Evolutionary conservation across 345 rosid species (phyloP), one percentile per base, ranked within the genome.

Genomic region (Eucalyptus curtisii): DNA sequence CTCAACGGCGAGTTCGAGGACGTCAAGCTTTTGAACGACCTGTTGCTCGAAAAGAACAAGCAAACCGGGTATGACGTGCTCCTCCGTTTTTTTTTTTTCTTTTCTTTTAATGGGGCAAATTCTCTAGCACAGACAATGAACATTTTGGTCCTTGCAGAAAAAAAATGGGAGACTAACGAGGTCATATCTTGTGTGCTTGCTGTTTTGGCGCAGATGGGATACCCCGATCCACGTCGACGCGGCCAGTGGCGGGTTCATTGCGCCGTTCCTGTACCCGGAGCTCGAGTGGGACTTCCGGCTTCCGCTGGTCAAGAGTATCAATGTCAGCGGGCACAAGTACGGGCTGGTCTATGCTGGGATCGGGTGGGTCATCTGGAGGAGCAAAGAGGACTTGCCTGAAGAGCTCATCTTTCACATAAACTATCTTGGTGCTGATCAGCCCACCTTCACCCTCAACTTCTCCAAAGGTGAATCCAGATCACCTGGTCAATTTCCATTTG

Each of bases 221-320:
- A 97, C 98, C n/a, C 95, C 99, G 6, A 96, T 97, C 80, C 99
- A 97, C 85, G 99, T 97, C 12, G 99, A 97, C 15, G 99, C 99
- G 2, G 99, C 99, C 1, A 97, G 99, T 86, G 99, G 99, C 15
- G 99, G 99, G 6, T 96, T 97, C 55, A 96, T 96, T 52, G 99
- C 99, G n/a, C 99, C 99, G 5, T 97, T 97, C 86, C 87, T 97
- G 49, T 96, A 95, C 86, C 99, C 99, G 30, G 99, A 97, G 13
- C 94, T 97, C 37, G 98, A 95, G 89, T 97, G 99, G 99, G 99
- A 97, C 90, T 96, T 97, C 92, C 92, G 98, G 76, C 93, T 97
- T 86, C 98, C 99, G 22, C 91, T 97, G 57, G 99, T 97, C 90
- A 97, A 95, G 94, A 95, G 97, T 86, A 97, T 97, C 10, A 96